Evolutionary conservation across 2,329 filamentous ascomycete genomes (phyloP), one percentile per base, ranked within the genome.

Genomic region (Cytospora piceae): DNA sequence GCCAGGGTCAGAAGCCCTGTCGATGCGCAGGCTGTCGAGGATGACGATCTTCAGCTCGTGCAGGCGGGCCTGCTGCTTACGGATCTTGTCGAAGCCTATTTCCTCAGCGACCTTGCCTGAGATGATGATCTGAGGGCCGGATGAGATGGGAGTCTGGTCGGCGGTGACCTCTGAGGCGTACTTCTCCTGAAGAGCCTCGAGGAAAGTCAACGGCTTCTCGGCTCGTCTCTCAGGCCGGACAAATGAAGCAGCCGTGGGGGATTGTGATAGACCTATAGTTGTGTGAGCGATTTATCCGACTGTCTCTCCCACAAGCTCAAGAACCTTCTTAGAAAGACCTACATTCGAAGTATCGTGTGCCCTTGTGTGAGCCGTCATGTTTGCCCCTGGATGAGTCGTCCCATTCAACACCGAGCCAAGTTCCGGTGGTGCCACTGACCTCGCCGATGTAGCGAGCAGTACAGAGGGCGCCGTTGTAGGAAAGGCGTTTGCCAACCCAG

Each of bases 381-480:
- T 97, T 98, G 68, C 95, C 95, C 72, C 94, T 85, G 46, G 82
- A 84, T 64, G 88, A 81, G 76, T 97, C 92, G 78, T 98, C 94
- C 95, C 95, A 99, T 83, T 99, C 95, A 57, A 98, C 92, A 56
- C 95, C 95, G 39, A 98, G 84, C 94, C 94, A 98, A 69, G 85
- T 82, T 58, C 93, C 92, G 53, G 85, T 83, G 11, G 93, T 94
- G 70, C 90, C 91, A 59, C 86, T 83, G 9, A 98, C 90, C 39
- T 84, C 77, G 54, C 95, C 95, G 68, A 91, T 79, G 74, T 94
- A 98, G 68, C 93, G 89, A 65, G 98, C 85, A 0, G 94, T 98
- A 78, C 94, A 97, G 52, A 91, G 79, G 24, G 87, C 87, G 37
- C 87, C 87, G 70, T 90, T 88, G 72, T 91, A 96, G 4, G 92